Evolutionary conservation across 192 early-diverging fungal species (phyloP).

Genomic region (Phlyctochytrium arcticum): DNA sequence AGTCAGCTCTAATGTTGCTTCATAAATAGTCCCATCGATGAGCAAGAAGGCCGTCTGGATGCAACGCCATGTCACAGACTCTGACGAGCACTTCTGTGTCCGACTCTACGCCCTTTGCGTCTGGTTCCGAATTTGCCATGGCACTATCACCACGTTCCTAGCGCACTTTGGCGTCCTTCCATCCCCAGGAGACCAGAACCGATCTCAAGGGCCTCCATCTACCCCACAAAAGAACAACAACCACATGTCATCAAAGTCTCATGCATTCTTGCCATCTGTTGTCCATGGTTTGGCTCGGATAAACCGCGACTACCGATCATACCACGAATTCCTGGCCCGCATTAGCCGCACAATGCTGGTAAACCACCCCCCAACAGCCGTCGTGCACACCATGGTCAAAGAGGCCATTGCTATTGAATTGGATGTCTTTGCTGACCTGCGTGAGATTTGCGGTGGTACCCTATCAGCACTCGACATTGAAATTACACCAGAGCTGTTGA

Average conservation of each 20-base stretch:
- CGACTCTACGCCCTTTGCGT: conserved; percentile 23
- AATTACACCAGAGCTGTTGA: background rate
- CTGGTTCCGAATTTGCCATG: conserved; percentile 11
- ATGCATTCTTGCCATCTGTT: conserved; percentile 5
- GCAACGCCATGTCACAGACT: conserved; percentile 29
- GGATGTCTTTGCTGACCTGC: conserved; percentile 3
- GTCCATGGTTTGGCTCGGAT: conserved; percentile 11
- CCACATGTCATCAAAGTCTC: background rate
- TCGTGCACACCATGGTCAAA: conserved; percentile 8
- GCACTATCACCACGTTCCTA: conserved; percentile 2
- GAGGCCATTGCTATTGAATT: conserved; percentile 14
- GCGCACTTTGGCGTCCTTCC: conserved; percentile 15
- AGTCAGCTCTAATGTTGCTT: too few relatives aligned
- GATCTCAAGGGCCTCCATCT: background rate
- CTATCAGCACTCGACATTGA: background rate
- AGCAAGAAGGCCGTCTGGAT: conserved; percentile 23
- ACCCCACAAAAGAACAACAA: background rate
- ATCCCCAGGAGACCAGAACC: background rate
- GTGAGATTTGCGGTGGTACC: conserved; percentile 19
- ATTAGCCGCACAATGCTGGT: conserved; percentile 4
- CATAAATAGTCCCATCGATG: conserved; percentile 15
- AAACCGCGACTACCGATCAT: conserved; percentile 9
- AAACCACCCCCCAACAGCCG: conserved; percentile 4
- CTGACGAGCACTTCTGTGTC: conserved; percentile 12
- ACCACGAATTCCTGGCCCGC: conserved; percentile 15